Base-by-base conservation (phyloP, 2,329 filamentous ascomycete genomes). In the Cercospora janseana region DNA sequence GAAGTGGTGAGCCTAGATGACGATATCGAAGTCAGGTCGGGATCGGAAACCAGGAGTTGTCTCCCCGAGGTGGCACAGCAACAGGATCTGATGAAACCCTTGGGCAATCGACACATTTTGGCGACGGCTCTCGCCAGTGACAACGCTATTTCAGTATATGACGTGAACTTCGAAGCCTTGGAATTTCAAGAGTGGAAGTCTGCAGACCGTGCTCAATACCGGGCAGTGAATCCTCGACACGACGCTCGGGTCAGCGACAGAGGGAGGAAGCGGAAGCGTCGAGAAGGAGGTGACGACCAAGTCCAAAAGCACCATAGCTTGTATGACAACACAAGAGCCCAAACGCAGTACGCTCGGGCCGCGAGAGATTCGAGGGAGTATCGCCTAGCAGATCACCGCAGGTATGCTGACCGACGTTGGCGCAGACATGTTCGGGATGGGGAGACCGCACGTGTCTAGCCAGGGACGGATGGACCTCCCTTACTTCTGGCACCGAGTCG, bases 1-100 rank as follows among this genome's bases (percentile, higher is more conserved):
- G 34, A 49, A 13, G 16, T 46, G 4, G 27, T 54, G 18, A 15
- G 16, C 7, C 24, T 46, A n/a, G 41, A 51, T 24, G 38, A 23
- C 16, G 28, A 43, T 13, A 41, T 29, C 26, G 21, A 34, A 18
- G 9, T 28, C 9, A 12, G 29, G 13, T 13, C n/a, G 13, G 18
- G 13, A 6, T 12, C 8, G 7, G 8, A 16, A 12, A 3, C 21
- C 24, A 18, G 24, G 13, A 43, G 26, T 13, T 13, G n/a, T 12
- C 4, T 43, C 5, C 40, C 40, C 7, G 40, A 43, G 29, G 40
- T 43, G 24, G 4, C 24, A 2, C 40, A 43, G 15, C 26, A 43
- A 12, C 40, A 43, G 24, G 40, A 26, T 10, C 24, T 43, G 2
- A 28, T 29, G n/a, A 29, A 3, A 16, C 24, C 20, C n/a, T 12